phyloP scores from a whole-genome alignment of 257 asterid genomes.

The Solanum lycopersicoides region DNA sequence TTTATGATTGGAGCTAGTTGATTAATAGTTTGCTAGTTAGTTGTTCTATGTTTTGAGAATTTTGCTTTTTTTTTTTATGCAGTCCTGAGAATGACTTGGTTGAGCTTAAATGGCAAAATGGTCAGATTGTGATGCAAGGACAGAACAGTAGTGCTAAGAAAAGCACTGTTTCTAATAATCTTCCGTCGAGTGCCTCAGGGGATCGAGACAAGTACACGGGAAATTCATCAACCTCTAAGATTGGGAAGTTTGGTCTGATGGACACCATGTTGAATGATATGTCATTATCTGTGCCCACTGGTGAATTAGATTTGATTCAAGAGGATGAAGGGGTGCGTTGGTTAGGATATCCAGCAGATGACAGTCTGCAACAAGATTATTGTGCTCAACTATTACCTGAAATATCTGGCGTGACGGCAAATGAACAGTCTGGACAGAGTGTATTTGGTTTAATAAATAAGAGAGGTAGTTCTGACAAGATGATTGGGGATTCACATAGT shows the following conservation, averaged over 20 bases:
- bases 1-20: background rate
- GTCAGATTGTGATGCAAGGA: conserved; percentile 68
- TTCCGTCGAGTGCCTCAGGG: conserved; percentile 9
- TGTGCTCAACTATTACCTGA: conserved; percentile 52
- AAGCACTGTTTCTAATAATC: conserved; percentile 13
- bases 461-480: conserved; percentile 21
- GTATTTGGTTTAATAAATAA: conserved; percentile 29
- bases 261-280: conserved; percentile 38
- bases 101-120: conserved; percentile 86
- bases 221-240: conserved; percentile 20
- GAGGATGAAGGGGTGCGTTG: conserved; percentile 76
- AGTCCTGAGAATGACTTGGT: conserved; percentile 48
- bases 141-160: conserved; percentile 41
- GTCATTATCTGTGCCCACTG: conserved; percentile 42
- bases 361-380: conserved; percentile 36
- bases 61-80: conserved; percentile 10
- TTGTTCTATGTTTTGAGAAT: background rate
- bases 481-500: conserved; percentile 16
- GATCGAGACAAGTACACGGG: conserved; percentile 24
- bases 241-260: conserved; percentile 33
- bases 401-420: conserved; percentile 48
- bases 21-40: background rate
- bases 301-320: conserved; percentile 40
- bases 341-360: conserved; percentile 49
- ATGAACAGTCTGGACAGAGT: conserved; percentile 29